These are phyloP conservation scores for Ophiosphaerella korrae DNA, from an alignment of 2,329 filamentous ascomycete species.

Conservation along the genomic window DNA sequence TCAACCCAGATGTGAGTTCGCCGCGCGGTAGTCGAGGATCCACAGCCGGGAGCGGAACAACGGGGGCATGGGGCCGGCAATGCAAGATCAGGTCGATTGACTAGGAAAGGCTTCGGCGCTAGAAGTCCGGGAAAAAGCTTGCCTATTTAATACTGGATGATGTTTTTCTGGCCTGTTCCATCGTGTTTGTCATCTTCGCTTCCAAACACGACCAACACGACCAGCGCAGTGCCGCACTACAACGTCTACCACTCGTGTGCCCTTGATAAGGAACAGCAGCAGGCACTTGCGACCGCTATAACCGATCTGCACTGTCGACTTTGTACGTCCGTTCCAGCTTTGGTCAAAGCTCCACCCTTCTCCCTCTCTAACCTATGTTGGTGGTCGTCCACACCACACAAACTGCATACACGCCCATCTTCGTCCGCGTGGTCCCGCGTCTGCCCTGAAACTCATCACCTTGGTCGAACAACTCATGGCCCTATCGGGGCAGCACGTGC, in stretches of 20 bases:
- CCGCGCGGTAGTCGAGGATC: constrained; percentile 2
- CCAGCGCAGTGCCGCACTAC: constrained; percentile 52
- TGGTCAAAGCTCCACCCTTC: constrained; percentile 38
- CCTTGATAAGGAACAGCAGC: constrained; percentile 41
- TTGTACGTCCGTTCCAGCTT: not conserved
- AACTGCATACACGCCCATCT: constrained; percentile 32
- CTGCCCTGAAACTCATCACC: constrained; percentile 8
- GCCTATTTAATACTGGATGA: too few species aligned
- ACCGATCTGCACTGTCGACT: constrained; percentile 48
- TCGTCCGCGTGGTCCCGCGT: constrained; percentile 20
- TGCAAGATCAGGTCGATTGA: not conserved
- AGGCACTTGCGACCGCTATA: constrained; percentile 47
- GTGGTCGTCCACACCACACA: constrained; percentile 4
- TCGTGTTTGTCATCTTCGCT: too few species aligned
- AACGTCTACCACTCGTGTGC: constrained; percentile 48
- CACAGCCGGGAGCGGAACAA: constrained; percentile 3
- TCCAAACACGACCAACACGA: not conserved
- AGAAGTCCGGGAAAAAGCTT: too few species aligned
- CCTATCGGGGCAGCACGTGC: constrained; percentile 24
- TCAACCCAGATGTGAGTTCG: constrained; percentile 15
- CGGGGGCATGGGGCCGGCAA: not conserved
- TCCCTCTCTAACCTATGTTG: constrained; percentile 8
- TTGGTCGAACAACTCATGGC: constrained; percentile 14
- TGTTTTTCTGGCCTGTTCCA: too few species aligned
- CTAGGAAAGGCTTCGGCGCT: not conserved